phyloP scores from a whole-genome alignment of 257 asterid genomes.

The Catharanthus roseus region DNA sequence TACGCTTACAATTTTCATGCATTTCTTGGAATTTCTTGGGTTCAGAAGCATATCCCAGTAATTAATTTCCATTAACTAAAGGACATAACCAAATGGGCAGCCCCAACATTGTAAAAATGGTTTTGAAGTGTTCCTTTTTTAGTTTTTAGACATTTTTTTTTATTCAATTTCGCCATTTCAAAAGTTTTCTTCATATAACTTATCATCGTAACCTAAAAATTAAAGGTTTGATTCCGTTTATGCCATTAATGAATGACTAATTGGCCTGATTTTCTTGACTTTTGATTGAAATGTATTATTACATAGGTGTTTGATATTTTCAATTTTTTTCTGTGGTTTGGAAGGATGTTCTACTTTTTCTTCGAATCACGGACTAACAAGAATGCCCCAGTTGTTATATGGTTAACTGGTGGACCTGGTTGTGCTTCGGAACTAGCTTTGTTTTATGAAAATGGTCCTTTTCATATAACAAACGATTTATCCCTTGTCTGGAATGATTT shows the following conservation, averaged over 20 bases:
- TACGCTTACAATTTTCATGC: not conserved
- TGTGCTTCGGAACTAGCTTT: conserved; percentile 71
- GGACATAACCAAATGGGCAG: too few relatives aligned
- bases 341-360: conserved; percentile 83
- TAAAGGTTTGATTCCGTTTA: too few relatives aligned
- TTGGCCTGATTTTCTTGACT: not conserved
- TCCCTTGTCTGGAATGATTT: conserved; percentile 69
- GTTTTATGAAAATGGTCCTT: conserved; percentile 84
- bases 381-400: conserved; percentile 59
- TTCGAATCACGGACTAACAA: conserved; percentile 54
- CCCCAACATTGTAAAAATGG: too few relatives aligned
- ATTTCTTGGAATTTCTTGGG: not conserved
- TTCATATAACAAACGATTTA: conserved; percentile 34
- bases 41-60: not conserved
- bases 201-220: too few relatives aligned
- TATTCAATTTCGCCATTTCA: too few relatives aligned
- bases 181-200: too few relatives aligned
- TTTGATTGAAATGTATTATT: not conserved
- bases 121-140: too few relatives aligned
- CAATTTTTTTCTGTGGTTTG: not conserved
- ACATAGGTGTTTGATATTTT: not conserved
- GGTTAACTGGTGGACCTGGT: conserved; percentile 91
- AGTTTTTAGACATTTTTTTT: too few relatives aligned
- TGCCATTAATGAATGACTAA: too few relatives aligned
- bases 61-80: too few relatives aligned